Evolutionary conservation across 768 basidiomycete species (phyloP).

Genomic region (Amanita molliuscula): DNA sequence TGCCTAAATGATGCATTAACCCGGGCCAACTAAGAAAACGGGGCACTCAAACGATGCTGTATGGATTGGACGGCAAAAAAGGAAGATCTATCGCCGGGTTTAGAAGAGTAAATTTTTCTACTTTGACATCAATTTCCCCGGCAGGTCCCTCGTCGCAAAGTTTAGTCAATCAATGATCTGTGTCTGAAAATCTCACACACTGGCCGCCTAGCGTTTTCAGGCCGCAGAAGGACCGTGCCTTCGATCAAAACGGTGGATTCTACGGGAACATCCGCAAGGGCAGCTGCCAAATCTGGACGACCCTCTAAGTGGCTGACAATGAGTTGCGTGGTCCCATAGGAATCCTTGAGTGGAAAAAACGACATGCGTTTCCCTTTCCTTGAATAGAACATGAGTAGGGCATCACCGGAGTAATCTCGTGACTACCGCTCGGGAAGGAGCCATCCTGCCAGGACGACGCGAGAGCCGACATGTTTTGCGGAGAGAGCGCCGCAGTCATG

Average conservation of each 20-base stretch:
- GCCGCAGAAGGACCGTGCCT: constrained; percentile 61
- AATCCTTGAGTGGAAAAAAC: constrained; percentile 82
- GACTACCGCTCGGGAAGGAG: constrained; percentile 73
- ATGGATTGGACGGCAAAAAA: constrained; percentile 74
- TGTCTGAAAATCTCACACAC: constrained; percentile 29
- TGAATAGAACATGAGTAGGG: constrained; percentile 20
- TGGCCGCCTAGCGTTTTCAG: constrained; percentile 47
- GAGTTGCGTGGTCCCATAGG: constrained; percentile 70
- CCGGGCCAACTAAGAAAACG: constrained; percentile 4
- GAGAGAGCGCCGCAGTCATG: constrained; percentile 57
- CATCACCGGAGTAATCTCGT: constrained; percentile 11
- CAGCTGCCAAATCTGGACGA: constrained; percentile 21
- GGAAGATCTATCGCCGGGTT: constrained; percentile 76
- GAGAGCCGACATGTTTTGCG: constrained; percentile 36
- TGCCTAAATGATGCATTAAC: constrained; percentile 27
- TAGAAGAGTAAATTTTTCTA: constrained; percentile 60
- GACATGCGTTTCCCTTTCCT: constrained; percentile 68
- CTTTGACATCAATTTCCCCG: constrained; percentile 74
- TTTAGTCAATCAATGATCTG: constrained; percentile 8
- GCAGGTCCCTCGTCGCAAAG: constrained; percentile 36
- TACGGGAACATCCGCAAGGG: constrained; percentile 52
- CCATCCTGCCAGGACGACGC: constrained; percentile 74
- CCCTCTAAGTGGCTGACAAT: constrained; percentile 41
- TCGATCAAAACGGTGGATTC: constrained; percentile 73
- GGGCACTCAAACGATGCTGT: constrained; percentile 53